phyloP scores from a whole-genome alignment of 1,284 basidiomycete species.

The Sphaerobolus stellatus region DNA sequence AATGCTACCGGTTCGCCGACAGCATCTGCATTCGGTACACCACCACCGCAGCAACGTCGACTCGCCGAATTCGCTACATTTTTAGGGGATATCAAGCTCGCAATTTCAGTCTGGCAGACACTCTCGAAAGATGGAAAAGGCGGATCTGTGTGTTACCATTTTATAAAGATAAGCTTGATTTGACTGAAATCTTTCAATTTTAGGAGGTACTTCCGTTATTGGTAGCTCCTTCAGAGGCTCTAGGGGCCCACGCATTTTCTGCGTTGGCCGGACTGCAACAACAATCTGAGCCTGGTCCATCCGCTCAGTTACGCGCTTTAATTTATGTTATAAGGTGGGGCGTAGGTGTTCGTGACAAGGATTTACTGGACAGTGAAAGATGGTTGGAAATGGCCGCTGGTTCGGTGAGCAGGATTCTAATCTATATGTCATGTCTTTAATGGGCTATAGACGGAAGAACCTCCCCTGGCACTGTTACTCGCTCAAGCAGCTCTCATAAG shows the following conservation, averaged over 20 bases:
- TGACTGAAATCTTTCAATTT: constrained; percentile 8
- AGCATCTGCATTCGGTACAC: constrained; percentile 29
- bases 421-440: background rate
- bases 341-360: constrained; percentile 52
- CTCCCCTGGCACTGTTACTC: constrained; percentile 68
- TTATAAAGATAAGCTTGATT: background rate
- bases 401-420: constrained; percentile 47
- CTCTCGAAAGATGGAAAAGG: constrained; percentile 77
- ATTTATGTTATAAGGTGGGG: constrained; percentile 74
- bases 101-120: constrained; percentile 82
- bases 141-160: constrained; percentile 56
- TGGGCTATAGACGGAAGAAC: constrained; percentile 65
- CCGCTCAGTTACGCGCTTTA: constrained; percentile 65
- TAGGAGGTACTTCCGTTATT: constrained; percentile 76
- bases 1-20: constrained; percentile 39
- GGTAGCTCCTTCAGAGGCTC: constrained; percentile 59
- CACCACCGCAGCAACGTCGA: constrained; percentile 72
- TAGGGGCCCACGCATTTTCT: constrained; percentile 58
- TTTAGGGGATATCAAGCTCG: constrained; percentile 86
- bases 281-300: constrained; percentile 45
- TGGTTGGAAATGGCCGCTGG: constrained; percentile 82
- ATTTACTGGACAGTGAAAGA: constrained; percentile 74
- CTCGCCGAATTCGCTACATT: constrained; percentile 95
- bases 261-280: constrained; percentile 50
- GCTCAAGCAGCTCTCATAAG: constrained; percentile 74